These are phyloP conservation scores for Cystobasidium sp. DNA, from an alignment of 1,284 basidiomycete species.

Conservation along the genomic window DNA sequence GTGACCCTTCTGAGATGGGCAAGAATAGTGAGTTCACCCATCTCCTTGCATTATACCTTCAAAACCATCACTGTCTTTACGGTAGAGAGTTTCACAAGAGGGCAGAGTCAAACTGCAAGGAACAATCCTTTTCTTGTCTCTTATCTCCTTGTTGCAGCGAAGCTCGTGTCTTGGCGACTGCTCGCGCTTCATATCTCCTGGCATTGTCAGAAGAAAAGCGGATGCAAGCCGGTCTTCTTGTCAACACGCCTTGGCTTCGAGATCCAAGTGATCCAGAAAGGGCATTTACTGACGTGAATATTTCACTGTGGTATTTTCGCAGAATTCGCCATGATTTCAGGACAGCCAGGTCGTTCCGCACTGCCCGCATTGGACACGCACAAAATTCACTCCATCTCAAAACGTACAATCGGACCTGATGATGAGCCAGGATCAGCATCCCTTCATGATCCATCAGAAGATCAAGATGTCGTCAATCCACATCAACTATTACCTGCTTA, in stretches of 20 bases:
- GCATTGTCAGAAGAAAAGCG: too few species aligned
- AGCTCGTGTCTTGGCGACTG: too few species aligned
- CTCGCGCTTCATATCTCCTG: too few species aligned
- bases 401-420: constrained; percentile 38
- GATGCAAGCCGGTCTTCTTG: too few species aligned
- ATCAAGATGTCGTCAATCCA: constrained; percentile 50
- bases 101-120: too few species aligned
- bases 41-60: background rate
- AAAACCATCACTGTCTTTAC: background rate
- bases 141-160: too few species aligned
- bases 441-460: constrained; percentile 45
- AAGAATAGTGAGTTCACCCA: constrained; percentile 75
- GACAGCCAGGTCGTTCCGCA: constrained; percentile 37
- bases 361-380: constrained; percentile 33
- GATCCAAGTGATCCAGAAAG: too few species aligned
- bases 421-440: background rate
- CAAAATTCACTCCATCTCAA: constrained; percentile 49
- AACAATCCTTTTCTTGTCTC: too few species aligned
- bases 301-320: constrained; percentile 7
- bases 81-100: background rate
- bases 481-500: constrained; percentile 40
- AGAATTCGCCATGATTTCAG: constrained; percentile 54
- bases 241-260: too few species aligned
- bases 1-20: constrained; percentile 68
- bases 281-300: too few species aligned